phyloP scores from a whole-genome alignment of 2,329 filamentous ascomycete species.

The Aspergillus intermedius region DNA sequence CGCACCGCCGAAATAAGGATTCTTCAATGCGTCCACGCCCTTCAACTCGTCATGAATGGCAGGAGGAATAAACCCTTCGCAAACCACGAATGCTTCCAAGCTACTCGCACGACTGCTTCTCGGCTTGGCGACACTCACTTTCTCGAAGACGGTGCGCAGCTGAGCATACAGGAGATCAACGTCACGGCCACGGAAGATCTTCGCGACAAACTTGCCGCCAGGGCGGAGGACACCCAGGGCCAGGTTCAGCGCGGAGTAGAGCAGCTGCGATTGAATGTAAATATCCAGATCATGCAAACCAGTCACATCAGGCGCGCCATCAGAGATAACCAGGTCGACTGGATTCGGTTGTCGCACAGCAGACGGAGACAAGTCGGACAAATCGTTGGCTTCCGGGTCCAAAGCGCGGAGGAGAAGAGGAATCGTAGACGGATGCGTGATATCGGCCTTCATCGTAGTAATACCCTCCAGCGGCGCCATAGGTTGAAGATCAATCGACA shows the following conservation, averaged over 20 bases:
- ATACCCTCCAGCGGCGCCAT: slow-evolving; percentile 93
- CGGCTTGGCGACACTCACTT: slow-evolving; percentile 87
- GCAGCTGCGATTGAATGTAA: slow-evolving; percentile 91
- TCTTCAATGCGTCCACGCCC: slow-evolving; percentile 35
- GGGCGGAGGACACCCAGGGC: slow-evolving; percentile 87
- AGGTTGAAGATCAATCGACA: slow-evolving; percentile 90
- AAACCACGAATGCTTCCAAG: slow-evolving; percentile 94
- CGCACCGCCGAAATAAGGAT: slow-evolving; percentile 36
- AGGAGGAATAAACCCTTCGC: slow-evolving; percentile 77
- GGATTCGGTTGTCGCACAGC: slow-evolving; percentile 59
- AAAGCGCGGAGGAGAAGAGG: slow-evolving; percentile 79
- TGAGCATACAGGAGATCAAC: slow-evolving; percentile 95
- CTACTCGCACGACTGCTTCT: slow-evolving; percentile 91
- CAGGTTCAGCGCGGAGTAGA: slow-evolving; percentile 89
- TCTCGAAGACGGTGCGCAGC: slow-evolving; percentile 81
- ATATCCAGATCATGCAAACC: slow-evolving; percentile 96
- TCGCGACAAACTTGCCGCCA: slow-evolving; percentile 93
- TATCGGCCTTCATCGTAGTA: slow-evolving; percentile 85
- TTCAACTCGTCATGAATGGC: slow-evolving; percentile 42
- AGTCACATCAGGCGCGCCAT: slow-evolving; percentile 93
- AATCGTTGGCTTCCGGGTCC: slow-evolving; percentile 60
- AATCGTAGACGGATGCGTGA: slow-evolving; percentile 93
- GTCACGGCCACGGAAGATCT: slow-evolving; percentile 91
- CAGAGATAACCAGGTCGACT: slow-evolving; percentile 89
- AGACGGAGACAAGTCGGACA: slow-evolving; percentile 27